Base-by-base conservation (phyloP, 1,139 yeast genomes). In the Yamadazyma epiphylla region DNA sequence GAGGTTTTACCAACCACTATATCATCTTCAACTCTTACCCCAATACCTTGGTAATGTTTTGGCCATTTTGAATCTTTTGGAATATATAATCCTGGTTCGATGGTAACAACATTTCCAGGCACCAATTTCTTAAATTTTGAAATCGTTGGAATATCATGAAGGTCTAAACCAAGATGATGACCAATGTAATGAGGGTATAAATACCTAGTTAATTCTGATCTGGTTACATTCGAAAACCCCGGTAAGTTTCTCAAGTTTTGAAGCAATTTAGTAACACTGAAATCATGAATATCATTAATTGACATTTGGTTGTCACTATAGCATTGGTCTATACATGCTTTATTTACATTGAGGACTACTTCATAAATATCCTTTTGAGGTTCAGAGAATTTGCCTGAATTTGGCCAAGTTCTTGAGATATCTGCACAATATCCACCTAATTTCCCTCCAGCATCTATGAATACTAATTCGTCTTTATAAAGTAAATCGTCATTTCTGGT, bases 391-490 rank as follows among this genome's bases (percentile, higher is more conserved):
- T 76, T 73, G 1, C 72, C 62, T 21, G 74, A 71, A 31, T 81
- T 83, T 8, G 99, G 98, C 97, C 98, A 94, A 0, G 97, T 83
- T 41, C 98, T 70, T 2, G 97, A 88, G 27, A 94, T 91, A 55
- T 94, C 99, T 1, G 97, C 81, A 51, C 95, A 82, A 56, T 94
- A 94, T 0, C 96, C 96, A 17, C 97, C 98, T 25, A 82, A 59
- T 36, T 86, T 74, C 5, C 97, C 99, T 1, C 95, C 95, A 3
- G 98, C 98, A 57, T 94, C 99, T 5, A 91, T 87, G 29, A 91
- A 74, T 5, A 89, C 96, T 66, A 88, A 60, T 39, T 91, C 97
- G 41, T 80, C 88, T 27, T 72, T 69, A 36, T 72, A 72, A 36
- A 89, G 65, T 16, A 81, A 57, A 51, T 85, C 95, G 53, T 89